Evolutionary conservation across 1,139 yeast genomes (phyloP).

Genomic region (Diutina pseudorugosa): DNA sequence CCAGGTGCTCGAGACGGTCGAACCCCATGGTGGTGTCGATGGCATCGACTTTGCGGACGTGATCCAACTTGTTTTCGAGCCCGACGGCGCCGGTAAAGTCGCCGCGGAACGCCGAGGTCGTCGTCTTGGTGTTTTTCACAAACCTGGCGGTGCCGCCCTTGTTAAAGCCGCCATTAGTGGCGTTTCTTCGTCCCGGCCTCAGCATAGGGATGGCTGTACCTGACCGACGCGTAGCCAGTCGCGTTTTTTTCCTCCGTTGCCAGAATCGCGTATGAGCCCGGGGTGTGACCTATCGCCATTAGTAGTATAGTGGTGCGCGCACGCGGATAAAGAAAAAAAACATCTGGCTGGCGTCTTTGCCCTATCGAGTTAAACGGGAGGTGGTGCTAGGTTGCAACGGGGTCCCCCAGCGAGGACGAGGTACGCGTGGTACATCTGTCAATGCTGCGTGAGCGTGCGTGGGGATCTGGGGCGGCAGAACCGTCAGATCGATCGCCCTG

Average conservation of each 20-base stretch:
- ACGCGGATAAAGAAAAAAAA: background rate
- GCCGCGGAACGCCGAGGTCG: background rate
- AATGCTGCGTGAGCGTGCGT: background rate
- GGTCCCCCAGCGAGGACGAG: background rate
- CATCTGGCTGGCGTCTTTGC: background rate
- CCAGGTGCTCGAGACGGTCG: constrained; percentile 60
- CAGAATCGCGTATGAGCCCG: background rate
- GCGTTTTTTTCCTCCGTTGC: background rate
- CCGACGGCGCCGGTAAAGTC: background rate
- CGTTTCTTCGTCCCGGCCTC: background rate
- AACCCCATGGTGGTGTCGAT: constrained; percentile 79
- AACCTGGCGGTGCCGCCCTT: background rate
- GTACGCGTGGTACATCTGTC: background rate
- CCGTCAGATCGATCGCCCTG: too few relatives aligned
- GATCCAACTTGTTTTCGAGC: background rate
- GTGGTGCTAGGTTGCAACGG: background rate
- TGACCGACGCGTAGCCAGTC: background rate
- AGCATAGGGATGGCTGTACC: background rate
- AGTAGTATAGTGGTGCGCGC: background rate
- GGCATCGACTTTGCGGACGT: constrained; percentile 26
- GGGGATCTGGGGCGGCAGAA: background rate
- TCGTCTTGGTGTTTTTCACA: background rate
- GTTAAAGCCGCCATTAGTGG: background rate
- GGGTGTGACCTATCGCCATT: too few relatives aligned
- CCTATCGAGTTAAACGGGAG: background rate